These are phyloP conservation scores for Tilletia walkeri DNA, from an alignment of 1,284 basidiomycete species.

Conservation along the genomic window DNA sequence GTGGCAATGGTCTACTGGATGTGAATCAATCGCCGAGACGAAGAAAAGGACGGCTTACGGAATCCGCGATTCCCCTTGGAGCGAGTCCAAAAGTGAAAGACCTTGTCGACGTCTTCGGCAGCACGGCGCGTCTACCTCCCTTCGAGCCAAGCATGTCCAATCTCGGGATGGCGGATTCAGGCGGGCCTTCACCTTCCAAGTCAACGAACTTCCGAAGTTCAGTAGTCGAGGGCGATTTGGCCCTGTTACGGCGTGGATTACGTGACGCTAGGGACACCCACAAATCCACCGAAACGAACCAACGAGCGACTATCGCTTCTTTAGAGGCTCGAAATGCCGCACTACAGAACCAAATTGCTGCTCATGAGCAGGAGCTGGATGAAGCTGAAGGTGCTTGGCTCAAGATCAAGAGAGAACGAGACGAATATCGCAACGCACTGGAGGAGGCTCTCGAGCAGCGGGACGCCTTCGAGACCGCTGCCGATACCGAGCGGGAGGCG, in stretches of 20 bases:
- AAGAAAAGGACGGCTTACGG: conserved; percentile 18
- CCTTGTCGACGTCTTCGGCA: conserved; percentile 11
- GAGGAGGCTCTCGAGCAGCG: conserved; percentile 9
- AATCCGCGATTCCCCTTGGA: background rate
- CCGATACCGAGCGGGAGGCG: conserved; percentile 13
- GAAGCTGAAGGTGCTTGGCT: conserved; percentile 14
- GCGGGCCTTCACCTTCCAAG: conserved; percentile 3
- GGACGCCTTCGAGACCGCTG: conserved; percentile 4
- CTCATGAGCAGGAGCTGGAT: conserved; percentile 66
- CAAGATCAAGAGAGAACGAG: conserved; percentile 16
- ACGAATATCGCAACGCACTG: background rate
- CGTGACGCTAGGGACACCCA: conserved; percentile 15
- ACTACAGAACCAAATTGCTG: conserved; percentile 63
- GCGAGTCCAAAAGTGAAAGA: conserved; percentile 13
- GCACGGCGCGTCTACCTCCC: conserved; percentile 3
- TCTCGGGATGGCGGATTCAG: background rate
- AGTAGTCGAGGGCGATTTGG: conserved; percentile 6
- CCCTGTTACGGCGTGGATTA: conserved; percentile 1
- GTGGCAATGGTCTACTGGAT: conserved; percentile 17
- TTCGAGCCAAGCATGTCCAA: background rate
- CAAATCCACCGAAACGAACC: conserved; percentile 10
- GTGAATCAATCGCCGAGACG: conserved; percentile 21
- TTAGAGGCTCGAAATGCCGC: conserved; percentile 67
- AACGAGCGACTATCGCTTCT: background rate
- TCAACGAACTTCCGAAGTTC: conserved; percentile 13